Evolutionary conservation across 345 rosid species (phyloP), one percentile per base, ranked within the genome.

Genomic region (Gossypium herbaceum): DNA sequence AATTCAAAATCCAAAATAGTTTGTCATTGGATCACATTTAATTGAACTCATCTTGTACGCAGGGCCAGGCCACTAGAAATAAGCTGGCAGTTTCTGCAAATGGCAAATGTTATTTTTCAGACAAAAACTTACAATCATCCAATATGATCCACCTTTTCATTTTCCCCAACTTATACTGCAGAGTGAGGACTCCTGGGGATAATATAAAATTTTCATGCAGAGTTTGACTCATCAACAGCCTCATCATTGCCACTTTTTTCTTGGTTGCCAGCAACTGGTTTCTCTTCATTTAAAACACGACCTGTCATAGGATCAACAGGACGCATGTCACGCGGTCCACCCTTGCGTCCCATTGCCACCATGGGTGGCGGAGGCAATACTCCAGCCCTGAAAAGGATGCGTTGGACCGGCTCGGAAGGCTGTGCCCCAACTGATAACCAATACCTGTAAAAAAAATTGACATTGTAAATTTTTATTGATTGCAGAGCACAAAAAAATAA

Each of bases 351-450:
- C 94, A 93, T 88, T 63, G 86, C 97, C 47, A 86, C 79, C 97
- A 90, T 87, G 48, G 97, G 97, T 5, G 94, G 97, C n/a, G 97
- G 97, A 12, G 99, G 98, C 19, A 94, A 87, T 65, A 95, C 12
- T 44, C 98, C 96, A 19, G 99, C 89, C 79, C 98, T 86, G 83
- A 90, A 93, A 43, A 93, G 91, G 70, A 91, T 85, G 52, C 83
- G 88, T 56, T 91, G 90, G 73, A 91, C 92, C 0, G 94, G 98
- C 12, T 93, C 92, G 22, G 97, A 93, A 76, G 99, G 86, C 84
- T 91, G 97, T 67, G 97, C 99, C 77, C 98, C 98, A 58, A 95
- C 98, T 13, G 99, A 93, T 71, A 93, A 79, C 98, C 98, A 95
- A 76, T 95, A 95, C 85, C 97, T 95, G 73, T 68, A 77, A n/a